Conservation (phyloP, 148 eudicot genomes). For the Chenopodium suecicum region DNA sequence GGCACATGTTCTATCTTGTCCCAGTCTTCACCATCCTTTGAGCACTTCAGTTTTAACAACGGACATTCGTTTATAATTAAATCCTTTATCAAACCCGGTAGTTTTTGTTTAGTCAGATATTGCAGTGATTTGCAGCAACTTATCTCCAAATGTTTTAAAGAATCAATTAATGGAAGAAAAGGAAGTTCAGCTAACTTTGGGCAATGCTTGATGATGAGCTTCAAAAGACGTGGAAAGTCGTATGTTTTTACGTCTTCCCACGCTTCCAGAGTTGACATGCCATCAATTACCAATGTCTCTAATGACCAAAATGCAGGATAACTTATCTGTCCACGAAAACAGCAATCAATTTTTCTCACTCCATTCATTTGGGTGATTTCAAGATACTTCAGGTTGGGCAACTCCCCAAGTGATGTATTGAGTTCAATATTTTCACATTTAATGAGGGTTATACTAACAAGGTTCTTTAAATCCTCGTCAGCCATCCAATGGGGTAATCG, state of each 20-base stretch:
- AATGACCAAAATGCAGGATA: not conserved
- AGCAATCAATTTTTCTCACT: not conserved
- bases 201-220: conserved; percentile 1
- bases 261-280: not conserved
- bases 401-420: not conserved
- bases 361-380: conserved; percentile 2
- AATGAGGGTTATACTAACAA: not conserved
- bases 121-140: not conserved
- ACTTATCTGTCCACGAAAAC: not conserved
- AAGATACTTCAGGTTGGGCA: conserved; percentile 8
- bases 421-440: not conserved
- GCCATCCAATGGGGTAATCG: not conserved
- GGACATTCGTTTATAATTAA: conserved; percentile 16
- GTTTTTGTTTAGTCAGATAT: not conserved
- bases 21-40: conserved; percentile 1
- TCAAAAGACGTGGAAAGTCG: not conserved
- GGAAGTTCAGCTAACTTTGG: not conserved
- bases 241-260: not conserved
- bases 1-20: conserved; percentile 6
- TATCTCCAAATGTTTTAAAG: conserved; percentile 9
- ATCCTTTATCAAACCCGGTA: not conserved
- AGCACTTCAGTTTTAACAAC: not conserved
- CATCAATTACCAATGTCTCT: conserved; percentile 7
- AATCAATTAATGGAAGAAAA: not conserved
- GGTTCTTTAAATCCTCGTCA: not conserved